Conservation (phyloP, 768 basidiomycete genomes). For the Scleroderma bovista region DNA sequence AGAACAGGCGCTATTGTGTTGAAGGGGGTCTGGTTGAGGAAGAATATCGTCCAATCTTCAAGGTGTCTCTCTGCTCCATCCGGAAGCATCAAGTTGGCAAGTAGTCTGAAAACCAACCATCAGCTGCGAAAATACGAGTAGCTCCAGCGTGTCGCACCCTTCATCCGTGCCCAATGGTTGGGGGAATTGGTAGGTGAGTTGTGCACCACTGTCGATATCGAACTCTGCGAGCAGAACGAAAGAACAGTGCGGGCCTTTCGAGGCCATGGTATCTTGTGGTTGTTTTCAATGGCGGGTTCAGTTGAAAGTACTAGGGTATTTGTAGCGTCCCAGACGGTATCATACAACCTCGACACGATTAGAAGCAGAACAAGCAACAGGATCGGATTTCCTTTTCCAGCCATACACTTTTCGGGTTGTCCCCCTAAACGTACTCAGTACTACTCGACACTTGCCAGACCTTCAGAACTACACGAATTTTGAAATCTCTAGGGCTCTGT, state of each 20-base stretch:
- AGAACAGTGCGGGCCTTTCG: slow-evolving; percentile 73
- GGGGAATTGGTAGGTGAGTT: slow-evolving; percentile 93
- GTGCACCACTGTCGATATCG: slow-evolving; percentile 92
- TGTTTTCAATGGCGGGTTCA: background rate
- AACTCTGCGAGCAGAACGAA: slow-evolving; percentile 98
- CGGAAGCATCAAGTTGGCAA: slow-evolving; percentile 97
- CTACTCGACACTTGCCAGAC: background rate
- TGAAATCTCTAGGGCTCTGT: slow-evolving; percentile 22
- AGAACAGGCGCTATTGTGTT: slow-evolving; percentile 83
- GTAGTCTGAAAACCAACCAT: slow-evolving; percentile 46
- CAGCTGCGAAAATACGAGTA: background rate
- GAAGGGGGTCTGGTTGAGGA: slow-evolving; percentile 89
- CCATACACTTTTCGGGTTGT: background rate
- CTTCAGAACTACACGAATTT: slow-evolving; percentile 7
- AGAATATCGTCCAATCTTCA: slow-evolving; percentile 99
- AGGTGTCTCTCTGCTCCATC: slow-evolving; percentile 94
- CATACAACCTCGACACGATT: background rate
- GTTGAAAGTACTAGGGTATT: slow-evolving; percentile 7
- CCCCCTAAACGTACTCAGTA: background rate
- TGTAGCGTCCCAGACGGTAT: background rate
- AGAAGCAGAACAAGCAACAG: background rate
- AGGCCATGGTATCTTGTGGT: slow-evolving; percentile 39
- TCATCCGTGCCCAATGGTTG: slow-evolving; percentile 92
- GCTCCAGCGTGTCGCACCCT: slow-evolving; percentile 50
- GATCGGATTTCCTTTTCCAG: background rate